Evolutionary conservation across 2,329 filamentous ascomycete species (phyloP).

Genomic region (Alternaria sp.): DNA sequence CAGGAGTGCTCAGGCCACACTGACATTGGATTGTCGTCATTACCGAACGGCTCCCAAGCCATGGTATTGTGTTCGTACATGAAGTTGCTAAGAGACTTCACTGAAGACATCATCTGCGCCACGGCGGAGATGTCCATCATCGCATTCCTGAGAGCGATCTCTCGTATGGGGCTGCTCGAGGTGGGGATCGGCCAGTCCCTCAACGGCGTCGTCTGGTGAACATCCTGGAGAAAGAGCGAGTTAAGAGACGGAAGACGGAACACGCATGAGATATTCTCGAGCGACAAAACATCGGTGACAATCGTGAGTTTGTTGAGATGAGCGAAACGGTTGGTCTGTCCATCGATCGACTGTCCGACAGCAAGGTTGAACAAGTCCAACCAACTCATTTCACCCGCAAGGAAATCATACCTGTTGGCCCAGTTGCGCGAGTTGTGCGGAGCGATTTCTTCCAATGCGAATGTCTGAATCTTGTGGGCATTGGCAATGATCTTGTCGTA

Average conservation of each 20-base stretch:
- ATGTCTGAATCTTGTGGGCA: not conserved
- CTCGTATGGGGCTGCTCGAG: slow-evolving; percentile 7
- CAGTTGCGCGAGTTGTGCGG: not conserved
- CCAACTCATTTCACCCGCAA: not conserved
- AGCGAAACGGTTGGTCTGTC: slow-evolving; percentile 3
- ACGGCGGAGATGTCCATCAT: slow-evolving; percentile 15
- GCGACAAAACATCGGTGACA: not conserved
- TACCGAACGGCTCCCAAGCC: slow-evolving; percentile 12
- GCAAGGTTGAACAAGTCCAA: slow-evolving; percentile 4
- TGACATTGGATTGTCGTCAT: not conserved
- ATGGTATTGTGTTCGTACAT: not conserved
- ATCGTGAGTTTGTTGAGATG: slow-evolving; percentile 1
- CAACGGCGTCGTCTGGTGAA: slow-evolving; percentile 6
- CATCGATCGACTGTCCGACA: not conserved
- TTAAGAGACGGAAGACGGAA: slow-evolving; percentile 13
- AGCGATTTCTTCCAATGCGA: not conserved
- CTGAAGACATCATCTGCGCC: slow-evolving; percentile 7
- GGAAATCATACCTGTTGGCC: too few relatives aligned
- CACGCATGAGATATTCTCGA: slow-evolving; percentile 4
- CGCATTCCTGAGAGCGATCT: not conserved
- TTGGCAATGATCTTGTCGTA: not conserved
- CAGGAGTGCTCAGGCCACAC: slow-evolving; percentile 13
- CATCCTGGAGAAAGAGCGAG: not conserved
- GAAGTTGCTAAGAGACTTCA: slow-evolving; percentile 13
- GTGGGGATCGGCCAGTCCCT: slow-evolving; percentile 10